Evolutionary conservation across 441 rosid genomes (phyloP), one percentile per base, ranked within the genome.

Genomic region (Arabidopsis hybrid): DNA sequence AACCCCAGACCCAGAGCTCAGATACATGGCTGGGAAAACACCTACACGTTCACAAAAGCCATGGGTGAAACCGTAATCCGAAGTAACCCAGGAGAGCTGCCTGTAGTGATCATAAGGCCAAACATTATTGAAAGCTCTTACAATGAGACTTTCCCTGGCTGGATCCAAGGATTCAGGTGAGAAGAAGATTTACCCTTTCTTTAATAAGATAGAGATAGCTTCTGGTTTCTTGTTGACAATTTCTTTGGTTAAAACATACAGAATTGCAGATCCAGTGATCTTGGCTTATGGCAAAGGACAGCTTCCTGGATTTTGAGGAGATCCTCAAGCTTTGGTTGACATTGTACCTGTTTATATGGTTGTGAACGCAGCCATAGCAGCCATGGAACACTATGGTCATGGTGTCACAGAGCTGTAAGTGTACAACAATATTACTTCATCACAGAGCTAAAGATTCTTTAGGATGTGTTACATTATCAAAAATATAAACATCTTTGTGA

Each of bases 51-150:
- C 29, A 26, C 29, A 2, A 26, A 26, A 26, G 29, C 4, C 4
- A 26, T 21, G 26, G 26, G 26, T 21, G 26, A 21, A 2, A 21
- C 26, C 26, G 26, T 26, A 26, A 26, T 26, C 29, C 29, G 29
- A 0, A 26, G 29, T 26, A 26, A 26, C 29, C 29, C 4, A 26
- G 29, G 29, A 26, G 29, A 26, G 29, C 29, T 26, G 29, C 29
- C 4, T 26, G 4, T 26, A 26, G 29, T 26, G 29, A 26, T 26
- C 29, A 26, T 26, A 21, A 21, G 26, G 26, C 26, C 26, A n/a
- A 45, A 18, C n/a, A 45, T n/a, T 45, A 45, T 45, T n/a, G 17
- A 45, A 45, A 45, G 49, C 49, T 45, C 49, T 45, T 45, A 45
- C 49, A 13, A 16, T 45, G 49, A 45, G 49, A 3, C 49, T 45